phyloP scores from a whole-genome alignment of 2,329 filamentous ascomycete species.

The Amesomyces nigricolor region DNA sequence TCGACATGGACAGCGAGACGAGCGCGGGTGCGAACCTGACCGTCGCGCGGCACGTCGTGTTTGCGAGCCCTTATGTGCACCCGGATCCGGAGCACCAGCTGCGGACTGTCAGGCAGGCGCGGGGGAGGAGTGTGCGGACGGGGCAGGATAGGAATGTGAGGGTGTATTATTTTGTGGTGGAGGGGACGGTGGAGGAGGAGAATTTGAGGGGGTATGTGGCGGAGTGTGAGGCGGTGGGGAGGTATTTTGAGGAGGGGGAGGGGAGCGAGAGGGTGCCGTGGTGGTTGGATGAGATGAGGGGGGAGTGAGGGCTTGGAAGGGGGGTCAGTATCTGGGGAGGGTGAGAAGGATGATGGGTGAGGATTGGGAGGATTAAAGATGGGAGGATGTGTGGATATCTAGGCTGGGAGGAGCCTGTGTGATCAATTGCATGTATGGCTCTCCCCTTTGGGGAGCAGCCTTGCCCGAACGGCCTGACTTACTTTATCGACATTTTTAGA shows the following conservation, averaged over 20 bases:
- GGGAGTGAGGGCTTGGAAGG: no score
- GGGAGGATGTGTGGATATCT: not conserved
- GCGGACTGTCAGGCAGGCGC: constrained; percentile 36
- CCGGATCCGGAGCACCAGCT: constrained; percentile 31
- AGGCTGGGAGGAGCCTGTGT: no score
- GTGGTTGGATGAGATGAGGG: constrained; percentile 12
- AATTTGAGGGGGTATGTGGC: constrained; percentile 23
- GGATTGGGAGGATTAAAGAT: no score
- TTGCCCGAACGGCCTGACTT: no score
- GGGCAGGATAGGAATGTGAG: constrained; percentile 36
- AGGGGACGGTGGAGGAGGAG: constrained; percentile 38
- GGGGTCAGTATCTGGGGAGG: no score
- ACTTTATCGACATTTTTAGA: no score
- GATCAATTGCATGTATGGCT: no score
- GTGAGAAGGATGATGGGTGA: no score
- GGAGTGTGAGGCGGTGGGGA: not conserved
- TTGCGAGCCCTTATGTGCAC: constrained; percentile 33
- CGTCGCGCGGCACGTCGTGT: constrained; percentile 40
- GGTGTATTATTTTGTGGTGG: constrained; percentile 37
- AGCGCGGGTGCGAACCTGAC: constrained; percentile 39
- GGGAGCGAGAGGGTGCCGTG: not conserved
- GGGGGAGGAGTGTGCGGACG: constrained; percentile 36
- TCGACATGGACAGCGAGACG: constrained; percentile 35
- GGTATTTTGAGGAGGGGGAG: constrained; percentile 6
- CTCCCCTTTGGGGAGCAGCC: no score